Conservation (phyloP, 345 rosid genomes). For the Eucalyptus marginata region DNA sequence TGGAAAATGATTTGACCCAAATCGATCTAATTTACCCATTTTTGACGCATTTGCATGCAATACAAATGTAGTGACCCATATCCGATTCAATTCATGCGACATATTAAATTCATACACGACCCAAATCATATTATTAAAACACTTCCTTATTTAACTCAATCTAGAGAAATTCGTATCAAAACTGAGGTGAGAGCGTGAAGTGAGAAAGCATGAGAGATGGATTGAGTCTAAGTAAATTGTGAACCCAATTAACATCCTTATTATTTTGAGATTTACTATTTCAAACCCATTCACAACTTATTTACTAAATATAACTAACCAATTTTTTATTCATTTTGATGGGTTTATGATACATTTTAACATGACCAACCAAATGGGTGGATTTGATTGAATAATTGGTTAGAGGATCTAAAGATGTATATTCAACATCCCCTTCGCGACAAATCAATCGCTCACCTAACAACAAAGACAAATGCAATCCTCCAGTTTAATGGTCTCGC, state of each 20-base stretch:
- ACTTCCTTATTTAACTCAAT: too few species aligned
- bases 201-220: not conserved
- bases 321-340: not conserved
- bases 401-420: not conserved
- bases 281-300: not conserved
- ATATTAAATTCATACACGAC: too few species aligned
- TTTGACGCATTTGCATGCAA: too few species aligned
- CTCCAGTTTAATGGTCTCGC: not conserved
- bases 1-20: not conserved
- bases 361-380: too few species aligned
- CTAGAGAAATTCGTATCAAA: too few species aligned
- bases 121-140: too few species aligned
- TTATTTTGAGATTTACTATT: not conserved
- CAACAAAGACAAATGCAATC: not conserved
- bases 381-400: not conserved
- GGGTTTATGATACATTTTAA: not conserved
- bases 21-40: not conserved
- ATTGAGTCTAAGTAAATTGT: too few species aligned
- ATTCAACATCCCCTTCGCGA: not conserved
- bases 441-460: not conserved
- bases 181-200: accelerated
- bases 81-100: accelerated
- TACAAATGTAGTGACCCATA: too few species aligned
- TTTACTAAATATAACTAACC: not conserved
- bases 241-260: not conserved